A percentile compares a stretch with the other conserved stretches of the same genome.
Evolutionary conservation across 1,139 yeast genomes (phyloP).

Genomic region (Saccharomyces uvarum): DNA sequence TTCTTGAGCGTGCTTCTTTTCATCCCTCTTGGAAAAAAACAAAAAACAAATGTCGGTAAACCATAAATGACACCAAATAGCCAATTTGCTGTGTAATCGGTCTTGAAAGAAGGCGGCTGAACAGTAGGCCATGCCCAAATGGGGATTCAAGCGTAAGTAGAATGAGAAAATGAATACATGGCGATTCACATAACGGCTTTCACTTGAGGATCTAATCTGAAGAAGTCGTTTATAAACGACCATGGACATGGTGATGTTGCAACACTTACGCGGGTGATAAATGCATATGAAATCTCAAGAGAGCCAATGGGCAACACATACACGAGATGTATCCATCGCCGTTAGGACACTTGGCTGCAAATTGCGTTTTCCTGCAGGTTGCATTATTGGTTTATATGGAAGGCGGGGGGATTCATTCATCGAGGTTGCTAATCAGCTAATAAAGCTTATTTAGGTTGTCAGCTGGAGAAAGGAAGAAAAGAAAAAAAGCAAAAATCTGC

Average conservation of each 20-base stretch:
- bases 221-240: slow-evolving; percentile 34
- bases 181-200: slow-evolving; percentile 34
- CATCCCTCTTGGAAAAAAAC: slow-evolving; percentile 52
- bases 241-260: slow-evolving; percentile 34
- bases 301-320: slow-evolving; percentile 16
- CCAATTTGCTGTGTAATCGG: slow-evolving; percentile 49
- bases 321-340: no score
- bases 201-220: slow-evolving; percentile 34
- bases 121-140: slow-evolving; percentile 47
- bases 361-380: slow-evolving; percentile 25
- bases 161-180: slow-evolving; percentile 32
- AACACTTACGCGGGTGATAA: slow-evolving; percentile 31
- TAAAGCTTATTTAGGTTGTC: no score
- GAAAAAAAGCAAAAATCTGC: no score
- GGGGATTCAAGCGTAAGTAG: slow-evolving; percentile 34
- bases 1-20: slow-evolving; percentile 43
- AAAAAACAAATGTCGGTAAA: slow-evolving; percentile 51
- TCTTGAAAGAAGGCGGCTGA: slow-evolving; percentile 45
- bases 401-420: slow-evolving; percentile 34
- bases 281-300: slow-evolving; percentile 20
- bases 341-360: no score
- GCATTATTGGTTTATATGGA: slow-evolving; percentile 42
- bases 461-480: no score
- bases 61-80: slow-evolving; percentile 43
- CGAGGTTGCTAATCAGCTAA: no score